A percentile compares a stretch with the other conserved stretches of the same genome.
Conservation (phyloP, 768 basidiomycete species). For the Candolleomyces eurysporus region DNA sequence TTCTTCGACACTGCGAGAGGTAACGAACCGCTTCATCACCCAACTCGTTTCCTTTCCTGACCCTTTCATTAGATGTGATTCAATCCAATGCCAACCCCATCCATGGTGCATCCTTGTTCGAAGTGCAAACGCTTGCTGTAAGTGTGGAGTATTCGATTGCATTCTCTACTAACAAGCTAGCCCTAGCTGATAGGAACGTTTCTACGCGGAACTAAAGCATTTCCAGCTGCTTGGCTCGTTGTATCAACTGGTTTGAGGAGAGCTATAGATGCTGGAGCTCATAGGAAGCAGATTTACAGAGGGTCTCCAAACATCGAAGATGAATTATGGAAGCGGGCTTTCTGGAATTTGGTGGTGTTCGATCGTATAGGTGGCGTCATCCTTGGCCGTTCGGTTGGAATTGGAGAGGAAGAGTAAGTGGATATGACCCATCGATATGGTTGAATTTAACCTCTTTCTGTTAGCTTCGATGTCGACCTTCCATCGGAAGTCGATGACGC, state of each 20-base stretch:
- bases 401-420: conserved; percentile 67
- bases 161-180: neutral
- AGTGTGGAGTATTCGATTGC: neutral
- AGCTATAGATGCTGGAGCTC: conserved; percentile 75
- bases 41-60: neutral
- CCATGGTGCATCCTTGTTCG: conserved; percentile 12
- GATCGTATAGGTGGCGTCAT: conserved; percentile 55
- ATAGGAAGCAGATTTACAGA: conserved; percentile 59
- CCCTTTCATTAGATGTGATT: neutral
- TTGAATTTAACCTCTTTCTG: conserved; percentile 3
- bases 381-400: conserved; percentile 54
- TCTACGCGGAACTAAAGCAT: conserved; percentile 46
- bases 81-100: neutral
- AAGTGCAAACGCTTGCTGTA: conserved; percentile 1
- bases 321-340: conserved; percentile 77
- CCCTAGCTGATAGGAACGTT: conserved; percentile 54
- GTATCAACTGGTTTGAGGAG: conserved; percentile 56
- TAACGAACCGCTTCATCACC: neutral
- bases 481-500: conserved; percentile 83
- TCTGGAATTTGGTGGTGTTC: conserved; percentile 65
- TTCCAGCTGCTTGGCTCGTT: conserved; percentile 53
- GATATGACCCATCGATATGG: neutral
- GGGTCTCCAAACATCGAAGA: conserved; percentile 48
- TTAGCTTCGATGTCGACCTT: conserved; percentile 80
- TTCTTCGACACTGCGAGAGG: neutral